Conservation (phyloP, 176 grass and related monocot genomes). For the Tuctoria greenei region DNA sequence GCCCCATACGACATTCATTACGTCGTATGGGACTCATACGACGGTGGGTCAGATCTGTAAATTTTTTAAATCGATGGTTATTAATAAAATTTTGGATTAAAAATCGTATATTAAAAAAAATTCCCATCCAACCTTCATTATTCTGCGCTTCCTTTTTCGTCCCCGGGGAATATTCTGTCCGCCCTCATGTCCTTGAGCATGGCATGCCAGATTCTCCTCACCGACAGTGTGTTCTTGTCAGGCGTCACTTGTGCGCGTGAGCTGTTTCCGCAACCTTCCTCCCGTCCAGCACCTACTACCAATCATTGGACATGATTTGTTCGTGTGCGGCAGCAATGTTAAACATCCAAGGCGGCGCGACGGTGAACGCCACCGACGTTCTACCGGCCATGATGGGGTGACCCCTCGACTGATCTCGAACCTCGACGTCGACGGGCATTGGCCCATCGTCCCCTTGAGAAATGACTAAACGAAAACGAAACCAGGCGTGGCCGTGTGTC, state of each 20-base stretch:
- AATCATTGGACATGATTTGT: constrained; percentile 1
- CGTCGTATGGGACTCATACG: too few relatives aligned
- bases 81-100: too few relatives aligned
- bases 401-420: background rate
- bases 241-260: constrained; percentile 28
- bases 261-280: constrained; percentile 21
- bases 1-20: too few relatives aligned
- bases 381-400: background rate
- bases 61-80: too few relatives aligned
- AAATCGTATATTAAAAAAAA: too few relatives aligned
- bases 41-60: too few relatives aligned
- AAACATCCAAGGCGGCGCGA: background rate
- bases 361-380: constrained; percentile 3
- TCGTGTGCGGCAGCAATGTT: background rate
- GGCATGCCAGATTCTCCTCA: background rate
- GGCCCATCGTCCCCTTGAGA: background rate
- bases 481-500: background rate
- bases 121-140: background rate
- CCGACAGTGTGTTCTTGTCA: constrained; percentile 30
- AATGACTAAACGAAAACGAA: background rate
- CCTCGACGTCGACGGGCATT: background rate
- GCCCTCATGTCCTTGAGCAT: background rate
- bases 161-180: background rate
- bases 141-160: background rate
- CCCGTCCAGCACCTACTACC: background rate